These are phyloP conservation scores for Suillus weaverae DNA, from an alignment of 768 basidiomycete genomes.

Conservation along the genomic window DNA sequence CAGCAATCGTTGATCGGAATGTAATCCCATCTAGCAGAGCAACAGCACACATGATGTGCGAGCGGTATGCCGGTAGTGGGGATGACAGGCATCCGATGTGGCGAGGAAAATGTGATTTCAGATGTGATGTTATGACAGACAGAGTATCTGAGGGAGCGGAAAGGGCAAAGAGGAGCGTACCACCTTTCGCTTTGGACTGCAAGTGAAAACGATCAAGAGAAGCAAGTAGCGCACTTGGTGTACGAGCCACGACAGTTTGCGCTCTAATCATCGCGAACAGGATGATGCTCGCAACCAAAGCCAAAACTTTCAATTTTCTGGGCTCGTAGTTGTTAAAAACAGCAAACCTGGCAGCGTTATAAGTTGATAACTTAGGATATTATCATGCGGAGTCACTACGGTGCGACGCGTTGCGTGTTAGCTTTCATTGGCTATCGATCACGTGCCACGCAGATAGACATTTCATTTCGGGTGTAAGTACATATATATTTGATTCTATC, in stretches of 20 bases:
- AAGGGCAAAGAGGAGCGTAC: conserved; percentile 24
- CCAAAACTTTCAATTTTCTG: not conserved
- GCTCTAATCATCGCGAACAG: not conserved
- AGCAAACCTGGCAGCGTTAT: not conserved
- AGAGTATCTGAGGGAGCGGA: conserved; percentile 31
- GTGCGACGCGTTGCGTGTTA: not conserved
- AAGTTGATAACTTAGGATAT: not conserved
- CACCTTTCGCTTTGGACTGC: not conserved
- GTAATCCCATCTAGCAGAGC: conserved; percentile 41
- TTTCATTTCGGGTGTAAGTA: not conserved
- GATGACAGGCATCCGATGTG: conserved; percentile 67
- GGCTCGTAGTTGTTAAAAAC: not conserved
- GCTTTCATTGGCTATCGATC: not conserved
- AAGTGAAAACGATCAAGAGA: conserved; percentile 2
- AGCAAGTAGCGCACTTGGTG: conserved; percentile 1
- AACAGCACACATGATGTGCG: conserved; percentile 51
- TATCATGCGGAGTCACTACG: not conserved
- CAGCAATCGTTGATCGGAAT: conserved; percentile 67
- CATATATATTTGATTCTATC: not conserved
- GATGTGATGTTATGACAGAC: conserved; percentile 37
- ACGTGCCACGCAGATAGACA: not conserved
- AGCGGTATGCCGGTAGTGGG: conserved; percentile 34
- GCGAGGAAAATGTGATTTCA: conserved; percentile 41
- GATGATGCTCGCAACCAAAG: not conserved
- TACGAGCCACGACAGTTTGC: conserved; percentile 4